Conservation (phyloP, 345 rosid genomes). For the Citrus unshiu region DNA sequence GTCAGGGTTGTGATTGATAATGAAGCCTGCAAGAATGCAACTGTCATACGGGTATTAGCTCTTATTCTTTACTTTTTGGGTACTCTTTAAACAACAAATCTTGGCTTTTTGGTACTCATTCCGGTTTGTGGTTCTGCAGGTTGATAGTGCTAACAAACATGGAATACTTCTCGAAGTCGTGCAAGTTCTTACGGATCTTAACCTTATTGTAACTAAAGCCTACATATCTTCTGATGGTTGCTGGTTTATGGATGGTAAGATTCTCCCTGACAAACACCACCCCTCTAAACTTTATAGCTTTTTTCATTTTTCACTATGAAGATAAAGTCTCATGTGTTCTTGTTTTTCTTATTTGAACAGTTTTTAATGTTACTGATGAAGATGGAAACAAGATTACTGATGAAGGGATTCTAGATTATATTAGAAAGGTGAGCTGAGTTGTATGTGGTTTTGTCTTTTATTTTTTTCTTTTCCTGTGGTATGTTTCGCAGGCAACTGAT, state of each 20-base stretch:
- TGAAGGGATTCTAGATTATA: slow-evolving; percentile 70
- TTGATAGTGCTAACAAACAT: slow-evolving; percentile 90
- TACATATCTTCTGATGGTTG: slow-evolving; percentile 95
- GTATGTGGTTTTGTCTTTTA: not conserved
- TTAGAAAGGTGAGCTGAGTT: slow-evolving; percentile 59
- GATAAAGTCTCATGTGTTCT: not conserved
- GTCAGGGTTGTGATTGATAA: slow-evolving; percentile 95
- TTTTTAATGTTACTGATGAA: slow-evolving; percentile 84
- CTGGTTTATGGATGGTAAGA: slow-evolving; percentile 98
- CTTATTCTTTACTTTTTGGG: slow-evolving; percentile 4
- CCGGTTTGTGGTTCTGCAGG: slow-evolving; percentile 41
- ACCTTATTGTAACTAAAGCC: slow-evolving; percentile 77
- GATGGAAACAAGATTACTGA: slow-evolving; percentile 81
- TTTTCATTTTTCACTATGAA: not conserved
- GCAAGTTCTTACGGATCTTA: slow-evolving; percentile 88
- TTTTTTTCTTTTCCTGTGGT: not conserved
- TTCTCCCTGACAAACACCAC: not conserved
- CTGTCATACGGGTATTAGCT: slow-evolving; percentile 69
- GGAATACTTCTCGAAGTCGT: slow-evolving; percentile 97
- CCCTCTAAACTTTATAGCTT: not conserved
- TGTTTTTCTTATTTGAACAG: slow-evolving; percentile 30
- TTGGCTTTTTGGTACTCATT: slow-evolving; percentile 14
- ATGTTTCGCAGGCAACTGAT: slow-evolving; percentile 1
- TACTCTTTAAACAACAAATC: not conserved
- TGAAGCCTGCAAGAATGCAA: slow-evolving; percentile 81